A percentile compares a stretch with the other conserved stretches of the same genome.
Evolutionary conservation across 2,329 filamentous ascomycete species (phyloP).

Genomic region (Zopfia rhizophila): DNA sequence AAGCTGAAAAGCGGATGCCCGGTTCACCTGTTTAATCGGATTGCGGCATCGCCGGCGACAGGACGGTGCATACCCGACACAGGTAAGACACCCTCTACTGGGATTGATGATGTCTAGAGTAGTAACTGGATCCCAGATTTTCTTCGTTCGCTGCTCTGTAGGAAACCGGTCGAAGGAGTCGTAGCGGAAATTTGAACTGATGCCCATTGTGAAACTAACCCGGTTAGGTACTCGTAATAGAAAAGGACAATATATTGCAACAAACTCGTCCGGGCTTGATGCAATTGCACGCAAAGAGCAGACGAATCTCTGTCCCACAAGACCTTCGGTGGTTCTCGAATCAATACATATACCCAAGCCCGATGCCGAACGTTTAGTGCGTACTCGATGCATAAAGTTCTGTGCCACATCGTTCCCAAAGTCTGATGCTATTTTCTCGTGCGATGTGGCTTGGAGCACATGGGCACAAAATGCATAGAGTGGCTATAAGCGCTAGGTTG

Average conservation of each 20-base stretch:
- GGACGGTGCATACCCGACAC: constrained; percentile 15
- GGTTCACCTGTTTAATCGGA: constrained; percentile 12
- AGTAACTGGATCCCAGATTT: constrained; percentile 12
- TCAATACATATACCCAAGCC: constrained; percentile 7
- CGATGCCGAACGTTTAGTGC: background rate
- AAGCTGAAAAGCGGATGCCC: constrained; percentile 8
- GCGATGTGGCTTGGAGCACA: too few species aligned
- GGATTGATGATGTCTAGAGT: constrained; percentile 14
- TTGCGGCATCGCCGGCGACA: constrained; percentile 13
- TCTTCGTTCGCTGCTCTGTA: constrained; percentile 1
- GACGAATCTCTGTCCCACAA: background rate
- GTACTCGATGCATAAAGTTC: constrained; percentile 8
- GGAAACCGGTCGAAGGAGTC: constrained; percentile 4
- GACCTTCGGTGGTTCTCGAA: background rate
- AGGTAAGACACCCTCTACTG: constrained; percentile 6
- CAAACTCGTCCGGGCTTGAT: constrained; percentile 2
- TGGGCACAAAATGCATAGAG: too few species aligned
- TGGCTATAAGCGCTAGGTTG: background rate
- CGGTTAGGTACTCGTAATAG: background rate
- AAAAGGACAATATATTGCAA: constrained; percentile 4
- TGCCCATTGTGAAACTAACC: constrained; percentile 8
- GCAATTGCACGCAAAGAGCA: constrained; percentile 1
- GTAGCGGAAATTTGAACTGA: constrained; percentile 2
- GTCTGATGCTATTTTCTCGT: constrained; percentile 1
- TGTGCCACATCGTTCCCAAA: constrained; percentile 7